A percentile compares a stretch with the other conserved stretches of the same genome.
These are phyloP conservation scores for Penicillium ochrochloron DNA, from an alignment of 495 filamentous ascomycete species.

Conservation along the genomic window DNA sequence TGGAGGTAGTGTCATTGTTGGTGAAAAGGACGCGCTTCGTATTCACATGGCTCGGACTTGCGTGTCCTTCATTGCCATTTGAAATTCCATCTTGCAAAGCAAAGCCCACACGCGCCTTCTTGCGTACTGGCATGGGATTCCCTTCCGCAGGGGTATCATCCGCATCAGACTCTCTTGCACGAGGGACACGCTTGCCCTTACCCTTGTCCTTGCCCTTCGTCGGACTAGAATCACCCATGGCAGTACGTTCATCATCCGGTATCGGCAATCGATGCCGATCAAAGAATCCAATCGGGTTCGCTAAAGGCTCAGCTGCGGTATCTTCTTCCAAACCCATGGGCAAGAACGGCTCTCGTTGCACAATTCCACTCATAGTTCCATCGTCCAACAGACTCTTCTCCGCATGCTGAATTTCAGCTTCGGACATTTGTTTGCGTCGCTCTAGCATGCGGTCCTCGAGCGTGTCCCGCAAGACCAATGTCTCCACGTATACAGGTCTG, in stretches of 20 bases:
- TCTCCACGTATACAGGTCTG: conserved; percentile 82
- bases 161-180: conserved; percentile 20
- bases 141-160: conserved; percentile 4
- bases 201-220: conserved; percentile 13
- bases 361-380: conserved; percentile 74
- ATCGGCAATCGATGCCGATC: conserved; percentile 46
- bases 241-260: conserved; percentile 34
- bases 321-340: conserved; percentile 53
- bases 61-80: conserved; percentile 28
- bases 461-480: conserved; percentile 77
- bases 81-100: conserved; percentile 12
- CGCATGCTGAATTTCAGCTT: conserved; percentile 69
- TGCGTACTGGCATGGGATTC: background rate
- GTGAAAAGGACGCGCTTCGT: background rate
- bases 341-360: conserved; percentile 71
- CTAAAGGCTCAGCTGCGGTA: conserved; percentile 32
- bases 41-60: background rate
- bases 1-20: background rate
- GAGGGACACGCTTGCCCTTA: background rate
- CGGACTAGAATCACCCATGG: background rate
- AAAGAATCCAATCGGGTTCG: conserved; percentile 41
- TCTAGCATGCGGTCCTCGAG: conserved; percentile 85
- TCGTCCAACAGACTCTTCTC: conserved; percentile 76
- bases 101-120: conserved; percentile 27
- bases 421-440: conserved; percentile 76